Base-by-base conservation (phyloP, 2,329 filamentous ascomycete species). In the Ascochyta koolunga region DNA sequence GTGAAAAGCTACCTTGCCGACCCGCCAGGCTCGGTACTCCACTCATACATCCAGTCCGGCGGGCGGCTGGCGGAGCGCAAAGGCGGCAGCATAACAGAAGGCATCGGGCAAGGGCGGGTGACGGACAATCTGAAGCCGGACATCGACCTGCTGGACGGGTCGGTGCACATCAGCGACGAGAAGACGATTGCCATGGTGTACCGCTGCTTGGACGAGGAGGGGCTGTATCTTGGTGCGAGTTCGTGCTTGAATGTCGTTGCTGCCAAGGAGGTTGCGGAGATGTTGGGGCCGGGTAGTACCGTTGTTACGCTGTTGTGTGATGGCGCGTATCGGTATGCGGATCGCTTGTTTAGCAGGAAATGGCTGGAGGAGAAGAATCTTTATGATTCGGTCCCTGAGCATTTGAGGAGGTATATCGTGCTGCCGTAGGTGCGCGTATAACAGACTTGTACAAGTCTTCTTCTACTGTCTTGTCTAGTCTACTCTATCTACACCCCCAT, bases 151-250 rank as follows among this genome's bases (percentile, higher is more conserved):
- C 70, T 98, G 15, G 95, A 98, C 77, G 93, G 89, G 54, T 91
- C 91, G 31, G 70, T 99, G 67, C 83, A 88, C 72, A 91, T 99
- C 64, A 83, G 86, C 57, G 95, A 99, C 72, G 92, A 95, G 79
- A 93, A 96, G 84, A 96, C 88, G 68, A 93, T 99, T 65, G 91
- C 90, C 77, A 98, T 97, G 95, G 91, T 99, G 38, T 99, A 98
- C 79, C 83, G 93, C 61, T 96, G 93, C 71, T 80, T 99, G 59
- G 93, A 98, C 69, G 92, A 98, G 77, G 95, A 99, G 74, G 95
- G 95, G 2, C 78, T 99, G 45, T 99, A 99, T 75, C 83, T 99
- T 2, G 95, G 95, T 59, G 95, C 95, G 32, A 96, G 91, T 78
- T 96, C 91, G 21, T 90, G 91, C 54, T 80, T 99, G 68, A 99